A percentile compares a stretch with the other conserved stretches of the same genome.
Evolutionary conservation across 768 basidiomycete genomes (phyloP).

Genomic region (Floccularia luteovirens): DNA sequence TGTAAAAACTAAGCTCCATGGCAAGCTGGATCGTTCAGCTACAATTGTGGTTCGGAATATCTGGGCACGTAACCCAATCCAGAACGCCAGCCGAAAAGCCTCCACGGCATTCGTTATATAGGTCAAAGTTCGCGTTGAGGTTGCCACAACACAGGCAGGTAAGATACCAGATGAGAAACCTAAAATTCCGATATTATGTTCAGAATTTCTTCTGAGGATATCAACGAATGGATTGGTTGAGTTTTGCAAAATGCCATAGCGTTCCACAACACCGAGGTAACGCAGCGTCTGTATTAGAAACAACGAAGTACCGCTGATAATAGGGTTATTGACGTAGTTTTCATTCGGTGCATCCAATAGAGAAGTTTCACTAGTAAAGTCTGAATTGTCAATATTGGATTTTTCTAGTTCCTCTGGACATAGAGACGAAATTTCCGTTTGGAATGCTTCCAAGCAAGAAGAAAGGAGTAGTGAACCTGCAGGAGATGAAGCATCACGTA

Average conservation of each 20-base stretch:
- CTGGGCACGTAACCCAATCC: slow-evolving; percentile 42
- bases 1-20: slow-evolving; percentile 41
- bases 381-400: slow-evolving; percentile 28
- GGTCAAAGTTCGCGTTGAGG: slow-evolving; percentile 27
- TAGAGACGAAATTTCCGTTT: slow-evolving; percentile 39
- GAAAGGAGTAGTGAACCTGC: slow-evolving; percentile 36
- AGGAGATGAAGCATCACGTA: slow-evolving; percentile 32
- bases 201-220: slow-evolving; percentile 22
- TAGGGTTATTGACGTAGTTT: slow-evolving; percentile 34
- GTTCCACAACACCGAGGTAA: slow-evolving; percentile 38
- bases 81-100: slow-evolving; percentile 41
- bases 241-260: slow-evolving; percentile 2
- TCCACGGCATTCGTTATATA: slow-evolving; percentile 39
- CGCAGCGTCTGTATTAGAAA: slow-evolving; percentile 45
- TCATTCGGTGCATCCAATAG: slow-evolving; percentile 28
- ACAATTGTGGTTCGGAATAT: slow-evolving; percentile 15
- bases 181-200: slow-evolving; percentile 28
- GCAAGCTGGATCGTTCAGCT: slow-evolving; percentile 13
- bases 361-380: slow-evolving; percentile 32
- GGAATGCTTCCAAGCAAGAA: slow-evolving; percentile 44
- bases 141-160: slow-evolving; percentile 41
- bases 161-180: slow-evolving; percentile 55
- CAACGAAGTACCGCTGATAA: slow-evolving; percentile 39
- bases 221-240: slow-evolving; percentile 16
- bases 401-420: slow-evolving; percentile 23